Base-by-base conservation (phyloP, 2,329 filamentous ascomycete genomes). In the Drechslerella dactyloides region DNA sequence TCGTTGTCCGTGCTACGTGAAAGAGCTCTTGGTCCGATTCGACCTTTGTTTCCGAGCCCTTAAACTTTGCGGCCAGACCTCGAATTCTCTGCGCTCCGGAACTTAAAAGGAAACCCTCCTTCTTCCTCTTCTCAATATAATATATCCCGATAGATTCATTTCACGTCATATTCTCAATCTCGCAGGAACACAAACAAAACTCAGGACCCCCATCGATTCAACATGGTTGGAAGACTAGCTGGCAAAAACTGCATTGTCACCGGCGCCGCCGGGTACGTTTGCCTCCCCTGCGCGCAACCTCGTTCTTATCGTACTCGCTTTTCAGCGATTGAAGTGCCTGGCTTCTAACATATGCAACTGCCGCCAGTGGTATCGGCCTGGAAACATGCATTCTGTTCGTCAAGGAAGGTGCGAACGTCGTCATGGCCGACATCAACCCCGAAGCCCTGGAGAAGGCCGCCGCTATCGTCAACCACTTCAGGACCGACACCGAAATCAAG, bases 341-440 rank as follows among this genome's bases (percentile, higher is more conserved):
- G 7, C 24, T 19, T 40, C 57, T 69, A 52, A 69, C 52, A 27
- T 19, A 2, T 55, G 30, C 5, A 23, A 23, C 42, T 15, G 5
- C 17, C 17, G 37, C 21, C 78, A 93, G 93, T 78, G 93, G 93
- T 78, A 97, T 97, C 78, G 93, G 93, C 75, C 89, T 97, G 54
- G 92, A 97, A 82, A 96, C 93, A 1, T 86, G 86, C 63, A 93
- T 97, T 76, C 89, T 96, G 69, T 96, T 97, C 78, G 89, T 88
- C 69, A 89, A 89, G 74, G 93, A 97, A 82, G 93, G 92, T 73
- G 93, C 91, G 78, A 89, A 86, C 73, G 87, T 97, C 64, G 82
- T 96, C 75, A 87, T 97, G 86, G 86, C 89, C 73, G 93, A 97
- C 78, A 91, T 96, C 76, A 93, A 91, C 2, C 85, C 84, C 50